Evolutionary conservation across 495 filamentous ascomycete genomes (phyloP), one percentile per base, ranked within the genome.

Genomic region (Platismatia glauca): DNA sequence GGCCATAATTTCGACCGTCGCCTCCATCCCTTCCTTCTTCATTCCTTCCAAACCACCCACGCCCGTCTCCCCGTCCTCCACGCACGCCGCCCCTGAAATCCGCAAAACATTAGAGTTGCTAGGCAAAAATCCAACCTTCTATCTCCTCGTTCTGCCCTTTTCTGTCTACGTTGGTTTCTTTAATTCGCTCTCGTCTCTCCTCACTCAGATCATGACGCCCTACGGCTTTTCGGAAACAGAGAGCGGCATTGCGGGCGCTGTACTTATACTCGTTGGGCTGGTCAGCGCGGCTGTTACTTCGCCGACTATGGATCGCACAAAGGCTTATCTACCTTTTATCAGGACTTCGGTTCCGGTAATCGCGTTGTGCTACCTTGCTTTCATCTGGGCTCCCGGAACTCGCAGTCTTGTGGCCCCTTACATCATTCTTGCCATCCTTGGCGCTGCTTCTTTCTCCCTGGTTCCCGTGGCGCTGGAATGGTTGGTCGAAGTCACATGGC

Each of bases 151-250:
- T 43, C 64, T 89, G 64, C 84, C 90, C 58, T 98, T 93, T 75
- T 74, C 82, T 55, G 71, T 92, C 71, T 96, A 93, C 75, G 89
- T 97, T 64, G 89, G 86, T 50, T 86, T 92, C 78, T 98, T 98
- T 82, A 97, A 96, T 79, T 86, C 86, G 72, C 75, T 91, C 68
- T 95, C 92, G 55, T 88, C 89, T 18, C 84, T 97, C 7, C 78
- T 97, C 2, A 95, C 91, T 78, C 91, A 96, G 70, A 88, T 97
- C 72, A 82, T 97, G 61, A 74, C 82, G 11, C 94, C 94, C 0
- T 89, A 95, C 76, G 83, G 79, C 65, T 96, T 86, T 80, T 81
- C 75, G 59, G 88, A 92, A 71, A 85, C 85, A 50, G 81, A 96
- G 46, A 89, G 93, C 44, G 94, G 94, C 57, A 89, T 97, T 72